Base-by-base conservation (phyloP, 495 filamentous ascomycete genomes). In the Aspergillus conjunctus region DNA sequence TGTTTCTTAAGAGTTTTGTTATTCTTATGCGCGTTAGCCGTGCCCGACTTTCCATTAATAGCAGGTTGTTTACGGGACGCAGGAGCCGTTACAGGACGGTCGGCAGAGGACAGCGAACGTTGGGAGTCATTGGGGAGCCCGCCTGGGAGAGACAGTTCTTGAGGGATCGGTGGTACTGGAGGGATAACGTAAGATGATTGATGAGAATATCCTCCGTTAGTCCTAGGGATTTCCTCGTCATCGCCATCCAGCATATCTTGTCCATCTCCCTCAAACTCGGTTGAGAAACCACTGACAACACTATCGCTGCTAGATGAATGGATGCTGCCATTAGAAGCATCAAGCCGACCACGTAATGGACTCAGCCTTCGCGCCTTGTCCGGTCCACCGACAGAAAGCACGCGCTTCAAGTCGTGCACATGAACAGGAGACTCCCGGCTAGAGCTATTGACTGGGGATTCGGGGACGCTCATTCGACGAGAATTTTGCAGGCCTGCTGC, bases 381-480 rank as follows among this genome's bases (percentile, higher is more conserved):
- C 10, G 76, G 75, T 60, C 71, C 74, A 61, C 66, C 72, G 26
- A 77, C 86, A 3, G 85, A 86, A 15, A 91, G 81, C 21, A 87
- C 88, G 51, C 85, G 84, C 71, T 92, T 93, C 60, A 97, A 79
- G 65, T 96, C 91, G 57, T 92, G 91, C n/a, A 96, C 87, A 37
- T 89, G 87, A n/a, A 92, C 85, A 11, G 91, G 85, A 17, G 84
- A 87, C 30, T 83, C 86, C 58, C 85, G 73, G 67, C 77, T 85
- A 31, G 86, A 87, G 51, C 79, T 80, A 61, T 79, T 82, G 31
- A 77, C 73, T 17, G 79, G 79, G 17, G 81, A 71, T 22, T 81
- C 80, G 17, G 76, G 77, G 32, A 73, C 61, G 54, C 76, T 82
- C 54, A 68, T 72, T 17, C 73, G 72, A 32, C 77, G 74, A 44